Percentiles rank a stretch among this genome's conserved stretches.
phyloP scores from a whole-genome alignment of 2,329 filamentous ascomycete genomes.

The Fusarium euwallaceae region DNA sequence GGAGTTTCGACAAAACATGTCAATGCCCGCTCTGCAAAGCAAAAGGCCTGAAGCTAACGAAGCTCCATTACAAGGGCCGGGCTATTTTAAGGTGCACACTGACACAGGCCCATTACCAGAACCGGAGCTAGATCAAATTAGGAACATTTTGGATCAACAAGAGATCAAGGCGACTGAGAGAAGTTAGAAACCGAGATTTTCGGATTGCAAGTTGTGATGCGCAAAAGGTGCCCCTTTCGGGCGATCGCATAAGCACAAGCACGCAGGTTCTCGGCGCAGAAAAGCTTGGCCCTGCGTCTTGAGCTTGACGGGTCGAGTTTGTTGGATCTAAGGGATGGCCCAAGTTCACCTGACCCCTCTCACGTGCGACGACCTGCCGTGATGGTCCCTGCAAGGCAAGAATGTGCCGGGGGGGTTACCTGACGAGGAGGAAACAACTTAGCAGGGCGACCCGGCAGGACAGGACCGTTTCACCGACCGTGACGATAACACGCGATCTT shows the following conservation, averaged over 20 bases:
- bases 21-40: background rate
- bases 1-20: background rate
- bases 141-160: constrained; percentile 11
- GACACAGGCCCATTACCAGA: constrained; percentile 10
- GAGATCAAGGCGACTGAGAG: background rate
- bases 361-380: constrained; percentile 30
- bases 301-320: background rate
- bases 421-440: constrained; percentile 20
- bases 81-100: constrained; percentile 36
- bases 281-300: constrained; percentile 1
- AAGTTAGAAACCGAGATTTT: background rate
- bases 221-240: background rate
- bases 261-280: background rate
- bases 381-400: background rate
- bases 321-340: background rate
- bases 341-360: constrained; percentile 31
- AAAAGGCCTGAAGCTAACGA: background rate
- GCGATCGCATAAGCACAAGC: constrained; percentile 1
- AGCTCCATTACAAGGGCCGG: constrained; percentile 1
- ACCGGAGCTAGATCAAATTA: constrained; percentile 24
- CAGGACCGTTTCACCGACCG: constrained; percentile 28
- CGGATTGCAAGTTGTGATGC: background rate
- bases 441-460: background rate
- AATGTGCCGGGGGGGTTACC: constrained; percentile 1
- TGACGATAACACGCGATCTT: constrained; percentile 24